Conservation (phyloP, 228 moss, liverwort and hornwort species). For the Sphagnum magellanicum region DNA sequence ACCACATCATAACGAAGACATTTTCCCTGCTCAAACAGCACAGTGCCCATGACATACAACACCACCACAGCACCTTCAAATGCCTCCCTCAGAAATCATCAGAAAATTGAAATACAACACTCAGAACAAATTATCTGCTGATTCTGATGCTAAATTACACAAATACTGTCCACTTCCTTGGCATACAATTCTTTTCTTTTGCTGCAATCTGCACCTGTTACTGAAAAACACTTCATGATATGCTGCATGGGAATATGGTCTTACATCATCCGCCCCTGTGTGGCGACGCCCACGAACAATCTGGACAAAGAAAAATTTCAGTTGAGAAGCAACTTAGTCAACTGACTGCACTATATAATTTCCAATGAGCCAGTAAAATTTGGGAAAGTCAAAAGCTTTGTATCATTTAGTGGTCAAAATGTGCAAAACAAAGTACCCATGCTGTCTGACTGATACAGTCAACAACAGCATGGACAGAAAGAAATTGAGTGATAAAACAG, state of each 20-base stretch:
- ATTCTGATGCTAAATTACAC: neutral
- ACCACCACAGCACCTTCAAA: neutral
- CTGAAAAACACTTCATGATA: too few species aligned
- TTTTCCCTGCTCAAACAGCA: conserved; percentile 39
- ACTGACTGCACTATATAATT: neutral
- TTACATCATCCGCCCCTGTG: conserved; percentile 85
- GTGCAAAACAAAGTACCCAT: too few species aligned
- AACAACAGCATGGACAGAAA: too few species aligned
- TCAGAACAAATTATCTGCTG: neutral
- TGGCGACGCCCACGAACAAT: conserved; percentile 89
- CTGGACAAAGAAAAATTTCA: conserved; percentile 22
- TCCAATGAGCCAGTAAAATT: neutral
- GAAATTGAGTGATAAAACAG: neutral
- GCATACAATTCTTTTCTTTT: too few species aligned
- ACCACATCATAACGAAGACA: conserved; percentile 93
- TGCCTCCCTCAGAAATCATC: neutral
- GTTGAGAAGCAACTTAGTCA: neutral
- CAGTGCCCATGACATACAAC: neutral
- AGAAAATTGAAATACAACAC: neutral
- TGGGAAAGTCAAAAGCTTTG: neutral
- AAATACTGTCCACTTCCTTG: neutral
- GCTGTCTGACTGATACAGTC: too few species aligned
- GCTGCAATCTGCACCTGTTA: too few species aligned
- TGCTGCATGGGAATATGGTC: neutral
- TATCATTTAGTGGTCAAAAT: too few species aligned